These are phyloP conservation scores for Ephemerocybe angulata DNA, from an alignment of 768 basidiomycete genomes.

Conservation along the genomic window DNA sequence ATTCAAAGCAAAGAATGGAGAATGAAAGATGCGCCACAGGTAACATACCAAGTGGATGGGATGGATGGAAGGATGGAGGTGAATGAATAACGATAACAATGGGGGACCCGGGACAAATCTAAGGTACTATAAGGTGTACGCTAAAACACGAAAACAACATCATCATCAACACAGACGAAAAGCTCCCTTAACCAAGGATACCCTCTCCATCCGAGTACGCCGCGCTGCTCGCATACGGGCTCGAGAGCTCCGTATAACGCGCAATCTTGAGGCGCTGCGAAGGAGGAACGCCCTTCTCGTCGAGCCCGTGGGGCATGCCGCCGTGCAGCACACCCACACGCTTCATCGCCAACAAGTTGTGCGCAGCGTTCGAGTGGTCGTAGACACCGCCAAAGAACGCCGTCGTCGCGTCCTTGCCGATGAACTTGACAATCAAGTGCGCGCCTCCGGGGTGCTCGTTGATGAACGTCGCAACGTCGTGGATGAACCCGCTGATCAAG, in stretches of 20 bases:
- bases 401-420: slow-evolving; percentile 88
- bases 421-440: slow-evolving; percentile 76
- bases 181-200: slow-evolving; percentile 38
- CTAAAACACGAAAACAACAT: too few relatives aligned
- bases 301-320: slow-evolving; percentile 53
- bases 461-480: slow-evolving; percentile 79
- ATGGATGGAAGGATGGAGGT: too few relatives aligned
- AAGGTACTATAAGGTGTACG: too few relatives aligned
- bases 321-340: slow-evolving; percentile 62
- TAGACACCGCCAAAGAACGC: slow-evolving; percentile 94
- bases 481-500: slow-evolving; percentile 89
- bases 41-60: too few relatives aligned
- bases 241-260: slow-evolving; percentile 51
- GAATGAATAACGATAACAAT: too few relatives aligned
- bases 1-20: too few relatives aligned
- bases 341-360: slow-evolving; percentile 71
- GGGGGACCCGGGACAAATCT: too few relatives aligned
- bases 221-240: slow-evolving; percentile 50
- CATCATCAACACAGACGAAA: too few relatives aligned
- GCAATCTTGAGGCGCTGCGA: slow-evolving; percentile 70
- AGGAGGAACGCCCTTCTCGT: slow-evolving; percentile 67
- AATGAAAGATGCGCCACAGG: too few relatives aligned
- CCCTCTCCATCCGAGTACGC: slow-evolving; percentile 59
- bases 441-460: slow-evolving; percentile 92
- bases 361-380: slow-evolving; percentile 84